Percentiles rank a stretch among this genome's conserved stretches.
These are phyloP conservation scores for Boletus sp. DNA, from an alignment of 768 basidiomycete genomes.

Conservation along the genomic window DNA sequence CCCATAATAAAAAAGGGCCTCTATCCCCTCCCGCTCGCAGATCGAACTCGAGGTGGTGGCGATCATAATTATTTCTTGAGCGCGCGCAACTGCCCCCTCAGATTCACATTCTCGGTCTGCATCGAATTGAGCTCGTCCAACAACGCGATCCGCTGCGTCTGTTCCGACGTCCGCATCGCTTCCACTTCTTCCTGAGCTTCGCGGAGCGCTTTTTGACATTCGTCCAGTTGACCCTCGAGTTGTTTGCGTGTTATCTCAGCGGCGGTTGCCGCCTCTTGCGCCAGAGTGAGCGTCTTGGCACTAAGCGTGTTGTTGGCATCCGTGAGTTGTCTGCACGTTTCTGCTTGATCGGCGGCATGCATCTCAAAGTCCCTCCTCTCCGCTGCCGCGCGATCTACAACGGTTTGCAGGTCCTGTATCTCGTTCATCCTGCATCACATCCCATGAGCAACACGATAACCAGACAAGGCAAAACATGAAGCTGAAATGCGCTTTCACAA, in stretches of 20 bases:
- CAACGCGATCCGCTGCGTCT: conserved; percentile 77
- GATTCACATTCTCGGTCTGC: conserved; percentile 72
- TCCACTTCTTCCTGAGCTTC: conserved; percentile 69
- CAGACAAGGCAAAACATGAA: neutral
- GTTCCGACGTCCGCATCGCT: conserved; percentile 66
- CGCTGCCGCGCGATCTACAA: conserved; percentile 54
- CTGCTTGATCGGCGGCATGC: conserved; percentile 68
- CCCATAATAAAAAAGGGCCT: neutral
- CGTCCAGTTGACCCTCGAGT: conserved; percentile 62
- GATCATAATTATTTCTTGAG: conserved; percentile 37
- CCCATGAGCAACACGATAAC: neutral
- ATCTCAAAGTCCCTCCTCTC: conserved; percentile 74
- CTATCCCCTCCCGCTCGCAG: neutral
- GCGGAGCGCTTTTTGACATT: conserved; percentile 58
- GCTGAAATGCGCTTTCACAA: neutral
- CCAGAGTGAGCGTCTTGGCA: conserved; percentile 57
- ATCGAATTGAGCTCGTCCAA: conserved; percentile 85
- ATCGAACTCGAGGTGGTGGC: neutral
- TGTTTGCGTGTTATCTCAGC: conserved; percentile 54
- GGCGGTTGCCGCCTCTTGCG: conserved; percentile 37
- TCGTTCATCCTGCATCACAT: conserved; percentile 58
- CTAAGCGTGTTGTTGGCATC: conserved; percentile 80
- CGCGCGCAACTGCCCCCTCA: conserved; percentile 70
- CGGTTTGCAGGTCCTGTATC: conserved; percentile 54
- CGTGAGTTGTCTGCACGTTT: conserved; percentile 67